Evolutionary conservation across 23 red algal species (phyloP).

Genomic region (Cyanidioschyzon merolae): DNA sequence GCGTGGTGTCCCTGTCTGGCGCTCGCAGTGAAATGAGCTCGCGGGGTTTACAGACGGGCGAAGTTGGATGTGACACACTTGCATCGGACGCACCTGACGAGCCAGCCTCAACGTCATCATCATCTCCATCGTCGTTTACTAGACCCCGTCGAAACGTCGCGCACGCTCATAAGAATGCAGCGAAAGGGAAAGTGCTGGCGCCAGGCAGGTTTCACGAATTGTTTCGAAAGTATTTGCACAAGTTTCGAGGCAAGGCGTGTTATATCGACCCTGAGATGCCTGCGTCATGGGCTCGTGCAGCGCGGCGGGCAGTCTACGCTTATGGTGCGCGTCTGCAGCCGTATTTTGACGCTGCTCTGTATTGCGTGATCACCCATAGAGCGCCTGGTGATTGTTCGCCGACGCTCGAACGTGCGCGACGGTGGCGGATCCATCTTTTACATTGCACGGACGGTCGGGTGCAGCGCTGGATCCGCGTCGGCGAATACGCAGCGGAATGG

Average conservation of each 20-base stretch:
- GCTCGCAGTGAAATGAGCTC: too few relatives aligned
- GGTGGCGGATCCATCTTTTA: conserved; percentile 11
- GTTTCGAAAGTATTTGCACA: neutral
- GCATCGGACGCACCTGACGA: too few relatives aligned
- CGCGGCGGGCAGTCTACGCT: neutral
- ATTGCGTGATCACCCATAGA: neutral
- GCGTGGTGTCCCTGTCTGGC: too few relatives aligned
- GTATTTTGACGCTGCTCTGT: conserved; percentile 8
- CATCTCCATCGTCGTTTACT: too few relatives aligned
- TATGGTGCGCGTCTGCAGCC: neutral
- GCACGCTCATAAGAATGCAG: too few relatives aligned
- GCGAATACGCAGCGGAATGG: neutral
- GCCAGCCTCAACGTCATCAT: too few relatives aligned
- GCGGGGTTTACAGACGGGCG: too few relatives aligned
- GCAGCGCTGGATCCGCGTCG: conserved; percentile 1
- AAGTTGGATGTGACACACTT: too few relatives aligned
- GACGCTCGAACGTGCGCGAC: neutral
- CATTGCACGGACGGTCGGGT: neutral
- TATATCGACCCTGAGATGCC: conserved; percentile 14
- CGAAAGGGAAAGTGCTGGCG: neutral
- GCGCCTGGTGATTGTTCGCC: neutral
- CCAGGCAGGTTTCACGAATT: neutral
- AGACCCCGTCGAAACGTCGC: too few relatives aligned
- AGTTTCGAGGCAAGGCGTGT: neutral
- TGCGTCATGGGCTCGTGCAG: neutral